Base-by-base conservation (phyloP, 495 filamentous ascomycete genomes). In the Delitschia confertaspora region DNA sequence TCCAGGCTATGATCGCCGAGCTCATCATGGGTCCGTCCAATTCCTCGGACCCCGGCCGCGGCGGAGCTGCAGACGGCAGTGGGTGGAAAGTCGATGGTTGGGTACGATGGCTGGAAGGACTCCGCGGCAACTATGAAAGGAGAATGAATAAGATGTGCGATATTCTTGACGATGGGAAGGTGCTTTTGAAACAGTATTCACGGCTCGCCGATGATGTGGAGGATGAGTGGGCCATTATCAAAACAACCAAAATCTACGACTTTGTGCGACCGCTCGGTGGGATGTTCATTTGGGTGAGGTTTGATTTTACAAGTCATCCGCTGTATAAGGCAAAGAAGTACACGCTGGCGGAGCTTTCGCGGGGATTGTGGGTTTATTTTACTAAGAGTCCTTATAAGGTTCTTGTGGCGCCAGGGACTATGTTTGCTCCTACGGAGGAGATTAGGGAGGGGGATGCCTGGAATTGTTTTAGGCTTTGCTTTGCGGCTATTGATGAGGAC, bases 271-370 rank as follows among this genome's bases (percentile, higher is more conserved):
- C 88, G 1, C 73, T 78, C n/a, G 89, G 79, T 11, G 89, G 89
- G 49, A 95, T 95, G 88, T 95, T 94, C 59, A 61, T 91, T 17
- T 96, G 88, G 88, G 50, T 94, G 0, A 67, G 74, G 14, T 52
- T 91, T 17, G 60, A 73, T 32, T 75, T 89, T 44, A 69, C 79
- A 9, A 65, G 63, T 0, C 88, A 96, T 52, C 86, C 88, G 6
- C 67, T 93, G 16, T n/a, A n/a, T n/a, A n/a, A n/a, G n/a, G 74
- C 62, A 26, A 64, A 67, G 5, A 62, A 64, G 20, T 64, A 67
- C 48, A 59, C 61, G 9, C 47, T 54, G 0, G 47, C 62, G 19
- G 60, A 63, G 22, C 68, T 87, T 0, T 61, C 72, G 16, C 62
- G 65, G 14, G 80, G 80, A 4, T 62, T 94, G 25, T 88, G 85